Evolutionary conservation across 2,329 filamentous ascomycete species (phyloP).

Genomic region (Phialophora tarda): DNA sequence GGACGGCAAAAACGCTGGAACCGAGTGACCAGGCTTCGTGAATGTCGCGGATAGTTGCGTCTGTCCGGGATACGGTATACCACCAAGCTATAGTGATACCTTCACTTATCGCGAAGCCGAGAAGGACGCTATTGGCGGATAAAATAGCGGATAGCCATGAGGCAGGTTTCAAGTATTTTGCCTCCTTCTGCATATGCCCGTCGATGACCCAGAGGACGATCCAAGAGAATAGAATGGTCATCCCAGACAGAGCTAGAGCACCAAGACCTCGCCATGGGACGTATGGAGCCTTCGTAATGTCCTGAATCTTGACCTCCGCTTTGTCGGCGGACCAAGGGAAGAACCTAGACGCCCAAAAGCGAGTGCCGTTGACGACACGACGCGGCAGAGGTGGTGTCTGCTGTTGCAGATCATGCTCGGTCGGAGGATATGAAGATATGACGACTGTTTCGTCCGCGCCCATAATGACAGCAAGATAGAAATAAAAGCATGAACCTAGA

Average conservation of each 20-base stretch:
- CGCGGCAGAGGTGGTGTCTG: background rate
- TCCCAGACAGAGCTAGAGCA: background rate
- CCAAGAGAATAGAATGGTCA: conserved; percentile 14
- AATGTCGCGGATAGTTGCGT: conserved; percentile 7
- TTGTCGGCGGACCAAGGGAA: conserved; percentile 12
- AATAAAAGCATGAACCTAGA: background rate
- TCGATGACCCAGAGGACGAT: conserved; percentile 8
- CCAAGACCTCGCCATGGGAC: conserved; percentile 1
- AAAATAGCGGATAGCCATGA: conserved; percentile 17
- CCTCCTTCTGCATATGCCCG: background rate
- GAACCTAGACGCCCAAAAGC: conserved; percentile 5
- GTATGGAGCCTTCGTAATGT: conserved; percentile 6
- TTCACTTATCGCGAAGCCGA: conserved; percentile 11
- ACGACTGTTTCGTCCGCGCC: background rate
- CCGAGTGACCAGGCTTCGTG: conserved; percentile 14
- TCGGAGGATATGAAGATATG: background rate
- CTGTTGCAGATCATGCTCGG: background rate
- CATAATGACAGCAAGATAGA: background rate
- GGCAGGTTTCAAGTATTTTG: conserved; percentile 10
- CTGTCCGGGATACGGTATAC: conserved; percentile 4
- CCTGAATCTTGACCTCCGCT: conserved; percentile 5
- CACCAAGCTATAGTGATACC: conserved; percentile 19
- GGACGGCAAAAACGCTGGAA: background rate
- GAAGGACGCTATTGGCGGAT: conserved; percentile 17
- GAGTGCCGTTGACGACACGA: background rate